Evolutionary conservation across 106 monocot genomes (phyloP).

Genomic region (Dioscorea dumetorum): DNA sequence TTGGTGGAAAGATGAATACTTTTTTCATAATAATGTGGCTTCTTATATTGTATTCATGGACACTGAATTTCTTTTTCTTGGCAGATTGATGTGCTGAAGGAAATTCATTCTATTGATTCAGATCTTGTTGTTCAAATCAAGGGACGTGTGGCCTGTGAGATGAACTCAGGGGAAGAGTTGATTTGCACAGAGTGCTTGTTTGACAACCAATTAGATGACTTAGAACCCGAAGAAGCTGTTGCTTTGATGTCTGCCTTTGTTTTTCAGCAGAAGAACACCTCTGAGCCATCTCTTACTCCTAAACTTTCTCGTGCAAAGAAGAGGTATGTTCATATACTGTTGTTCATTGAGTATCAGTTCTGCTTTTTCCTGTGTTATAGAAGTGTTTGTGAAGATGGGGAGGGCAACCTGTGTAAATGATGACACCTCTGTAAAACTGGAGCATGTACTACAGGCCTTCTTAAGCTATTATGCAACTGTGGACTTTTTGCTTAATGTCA

Average conservation of each 20-base stretch:
- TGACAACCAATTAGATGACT: conserved; percentile 93
- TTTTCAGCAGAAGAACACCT: conserved; percentile 89
- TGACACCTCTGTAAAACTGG: too few relatives aligned
- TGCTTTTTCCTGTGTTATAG: too few relatives aligned
- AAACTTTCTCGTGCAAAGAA: conserved; percentile 59
- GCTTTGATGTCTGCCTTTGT: conserved; percentile 97
- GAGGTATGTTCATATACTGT: conserved; percentile 27
- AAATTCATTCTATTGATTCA: conserved; percentile 71
- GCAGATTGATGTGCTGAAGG: conserved; percentile 94
- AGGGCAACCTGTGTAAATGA: too few relatives aligned
- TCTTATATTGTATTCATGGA: too few relatives aligned
- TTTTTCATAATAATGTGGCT: too few relatives aligned
- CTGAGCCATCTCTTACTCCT: conserved; percentile 71
- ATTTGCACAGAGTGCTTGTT: conserved; percentile 97
- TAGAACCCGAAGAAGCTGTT: conserved; percentile 96
- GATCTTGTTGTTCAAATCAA: conserved; percentile 94
- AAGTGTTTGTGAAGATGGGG: too few relatives aligned
- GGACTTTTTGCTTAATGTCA: too few relatives aligned
- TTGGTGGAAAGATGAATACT: not conserved
- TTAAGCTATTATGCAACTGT: too few relatives aligned
- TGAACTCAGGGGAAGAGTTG: conserved; percentile 98
- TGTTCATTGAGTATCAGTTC: too few relatives aligned
- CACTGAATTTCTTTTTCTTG: not conserved
- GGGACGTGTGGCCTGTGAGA: conserved; percentile 97
- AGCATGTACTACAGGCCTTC: too few relatives aligned